phyloP scores from a whole-genome alignment of 2,329 filamentous ascomycete species.

The Cladophialophora carrionii region DNA sequence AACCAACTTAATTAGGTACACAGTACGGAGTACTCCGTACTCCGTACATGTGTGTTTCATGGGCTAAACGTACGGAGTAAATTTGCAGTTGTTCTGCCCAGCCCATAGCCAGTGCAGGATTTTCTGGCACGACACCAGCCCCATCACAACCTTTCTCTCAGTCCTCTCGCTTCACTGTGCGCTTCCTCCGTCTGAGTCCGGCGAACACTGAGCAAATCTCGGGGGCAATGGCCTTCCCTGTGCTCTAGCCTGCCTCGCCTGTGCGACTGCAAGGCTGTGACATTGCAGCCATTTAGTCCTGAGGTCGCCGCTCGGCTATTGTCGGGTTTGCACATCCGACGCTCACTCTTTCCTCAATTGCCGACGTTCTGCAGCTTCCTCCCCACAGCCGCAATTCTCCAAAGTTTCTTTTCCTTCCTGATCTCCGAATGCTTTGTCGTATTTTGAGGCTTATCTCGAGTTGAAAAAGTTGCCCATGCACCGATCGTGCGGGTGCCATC shows the following conservation, averaged over 20 bases:
- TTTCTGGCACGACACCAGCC: neutral
- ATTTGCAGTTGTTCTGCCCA: neutral
- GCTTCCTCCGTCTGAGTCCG: neutral
- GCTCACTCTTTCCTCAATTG: neutral
- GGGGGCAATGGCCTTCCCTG: neutral
- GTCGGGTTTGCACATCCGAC: constrained; percentile 2
- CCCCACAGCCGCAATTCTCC: neutral
- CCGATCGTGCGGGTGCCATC: neutral
- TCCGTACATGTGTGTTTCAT: neutral
- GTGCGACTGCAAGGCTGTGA: constrained; percentile 6
- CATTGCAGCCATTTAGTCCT: neutral
- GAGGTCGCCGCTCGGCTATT: neutral
- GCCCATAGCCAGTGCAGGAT: neutral
- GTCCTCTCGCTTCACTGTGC: neutral
- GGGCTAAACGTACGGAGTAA: neutral
- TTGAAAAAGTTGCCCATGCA: neutral
- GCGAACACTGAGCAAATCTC: neutral
- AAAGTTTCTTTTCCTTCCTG: neutral
- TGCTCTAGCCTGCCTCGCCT: neutral
- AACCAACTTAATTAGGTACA: no score
- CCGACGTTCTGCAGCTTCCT: neutral
- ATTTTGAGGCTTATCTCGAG: constrained; percentile 1
- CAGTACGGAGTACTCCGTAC: no score
- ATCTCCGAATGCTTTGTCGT: no score
- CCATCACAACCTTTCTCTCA: neutral